A percentile compares a stretch with the other conserved stretches of the same genome.
These are phyloP conservation scores for Picea abies DNA, from an alignment of 83 land plant species.

Conservation along the genomic window DNA sequence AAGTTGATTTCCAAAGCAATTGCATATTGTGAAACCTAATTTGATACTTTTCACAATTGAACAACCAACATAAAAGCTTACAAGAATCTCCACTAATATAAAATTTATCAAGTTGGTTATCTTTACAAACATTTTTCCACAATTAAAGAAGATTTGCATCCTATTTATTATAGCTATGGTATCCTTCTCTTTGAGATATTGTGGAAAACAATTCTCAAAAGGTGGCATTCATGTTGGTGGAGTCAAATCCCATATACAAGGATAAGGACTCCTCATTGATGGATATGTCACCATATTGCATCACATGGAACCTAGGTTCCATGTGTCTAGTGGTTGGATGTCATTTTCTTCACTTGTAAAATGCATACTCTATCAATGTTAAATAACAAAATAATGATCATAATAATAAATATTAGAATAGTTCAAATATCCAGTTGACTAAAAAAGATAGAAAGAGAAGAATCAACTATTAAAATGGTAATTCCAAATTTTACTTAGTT, in stretches of 20 bases:
- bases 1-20: not conserved
- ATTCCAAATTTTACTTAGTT: not conserved
- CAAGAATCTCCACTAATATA: not conserved
- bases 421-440: too few species aligned
- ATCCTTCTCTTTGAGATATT: not conserved
- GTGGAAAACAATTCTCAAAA: constrained; percentile 29
- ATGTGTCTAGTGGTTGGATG: constrained; percentile 59
- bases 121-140: constrained; percentile 58
- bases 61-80: not conserved
- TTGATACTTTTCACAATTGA: not conserved
- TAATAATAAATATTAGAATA: not conserved
- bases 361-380: not conserved
- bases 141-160: constrained; percentile 79
- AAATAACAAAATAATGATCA: not conserved
- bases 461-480: not conserved
- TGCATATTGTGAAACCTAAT: not conserved
- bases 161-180: constrained; percentile 55
- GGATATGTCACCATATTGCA: constrained; percentile 73
- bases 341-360: constrained; percentile 67
- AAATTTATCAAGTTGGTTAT: not conserved
- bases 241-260: constrained; percentile 74
- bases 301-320: constrained; percentile 67
- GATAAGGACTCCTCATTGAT: constrained; percentile 50
- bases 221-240: constrained; percentile 45
- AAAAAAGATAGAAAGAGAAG: not conserved